phyloP scores from a whole-genome alignment of 169 alveolate species.

The Perkinsus olseni region DNA sequence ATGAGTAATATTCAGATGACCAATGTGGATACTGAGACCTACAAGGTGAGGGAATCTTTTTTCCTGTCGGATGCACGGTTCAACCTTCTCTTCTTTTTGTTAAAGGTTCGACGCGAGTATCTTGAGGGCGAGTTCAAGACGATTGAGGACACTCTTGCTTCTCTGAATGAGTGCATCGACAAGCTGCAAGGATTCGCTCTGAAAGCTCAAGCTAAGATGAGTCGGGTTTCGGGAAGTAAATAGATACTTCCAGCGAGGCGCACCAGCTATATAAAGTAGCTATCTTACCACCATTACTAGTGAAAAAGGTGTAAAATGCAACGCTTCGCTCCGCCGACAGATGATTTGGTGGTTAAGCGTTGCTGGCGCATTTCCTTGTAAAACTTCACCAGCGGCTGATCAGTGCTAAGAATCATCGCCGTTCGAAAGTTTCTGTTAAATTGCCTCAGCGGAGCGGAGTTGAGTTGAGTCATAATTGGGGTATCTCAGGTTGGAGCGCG shows the following conservation, averaged over 20 bases:
- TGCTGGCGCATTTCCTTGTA: neutral
- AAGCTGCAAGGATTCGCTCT: neutral
- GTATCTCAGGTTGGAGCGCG: neutral
- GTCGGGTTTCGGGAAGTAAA: neutral
- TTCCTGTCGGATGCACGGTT: neutral
- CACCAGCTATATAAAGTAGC: too few species aligned
- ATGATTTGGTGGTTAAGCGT: neutral
- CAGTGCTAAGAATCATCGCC: neutral
- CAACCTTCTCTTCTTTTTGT: neutral
- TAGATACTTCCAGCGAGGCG: neutral
- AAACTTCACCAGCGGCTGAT: neutral
- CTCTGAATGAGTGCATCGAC: neutral
- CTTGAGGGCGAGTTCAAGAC: neutral
- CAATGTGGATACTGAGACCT: neutral
- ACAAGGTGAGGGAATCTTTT: neutral
- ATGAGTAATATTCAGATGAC: neutral
- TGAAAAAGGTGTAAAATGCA: neutral
- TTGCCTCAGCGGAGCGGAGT: neutral
- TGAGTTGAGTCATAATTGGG: neutral
- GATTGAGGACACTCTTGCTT: neutral
- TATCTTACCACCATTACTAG: too few species aligned
- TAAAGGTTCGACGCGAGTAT: slow-evolving; percentile 1
- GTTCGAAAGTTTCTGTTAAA: neutral
- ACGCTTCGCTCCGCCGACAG: neutral
- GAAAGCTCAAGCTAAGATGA: neutral